Evolutionary conservation across 2,329 filamentous ascomycete genomes (phyloP), one percentile per base, ranked within the genome.

Genomic region (Talaromyces rugulosus): DNA sequence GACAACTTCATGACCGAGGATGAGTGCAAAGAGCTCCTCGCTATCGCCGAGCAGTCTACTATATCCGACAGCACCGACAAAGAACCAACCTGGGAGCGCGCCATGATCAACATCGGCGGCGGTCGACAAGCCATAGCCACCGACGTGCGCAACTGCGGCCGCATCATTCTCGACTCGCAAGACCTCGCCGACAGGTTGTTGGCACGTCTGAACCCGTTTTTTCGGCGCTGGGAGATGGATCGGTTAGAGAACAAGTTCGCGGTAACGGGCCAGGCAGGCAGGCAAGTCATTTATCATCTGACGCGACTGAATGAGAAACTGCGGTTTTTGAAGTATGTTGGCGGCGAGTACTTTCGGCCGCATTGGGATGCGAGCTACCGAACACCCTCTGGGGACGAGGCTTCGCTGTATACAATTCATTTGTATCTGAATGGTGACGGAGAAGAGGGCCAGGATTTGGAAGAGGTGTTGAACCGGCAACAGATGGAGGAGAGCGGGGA

Each of bases 111-210:
- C 70, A 73, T 85, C 28, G 89, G 89, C 5, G 73, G 74, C 4
- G 89, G 89, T 3, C 77, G 72, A 61, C 87, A 94, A 74, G 74
- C 80, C 2, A 72, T 87, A 50, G 75, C 81, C 4, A 78, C 82
- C 1, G 81, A 85, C 8, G 85, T 85, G 56, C 82, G 91, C 16
- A 87, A 90, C 64, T 88, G 88, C 68, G 88, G 88, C n/a, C 83
- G 91, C 3, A 90, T 94, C 65, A 88, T 95, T 66, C 90, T 87
- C 84, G 89, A 95, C 69, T 76, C 83, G 14, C 78, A 81, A 56
- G 83, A 84, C 1, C 66, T 94, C 1, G 87, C 85, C 0, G 80
- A 84, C 28, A 83, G 85, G 27, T 68, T 95, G 0, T 88, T 89
- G 82, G 78, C 76, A 47, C 82, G 91, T 9, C 72, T 85, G 14